phyloP scores from a whole-genome alignment of 2,329 filamentous ascomycete species.

The Botrytis fabae region DNA sequence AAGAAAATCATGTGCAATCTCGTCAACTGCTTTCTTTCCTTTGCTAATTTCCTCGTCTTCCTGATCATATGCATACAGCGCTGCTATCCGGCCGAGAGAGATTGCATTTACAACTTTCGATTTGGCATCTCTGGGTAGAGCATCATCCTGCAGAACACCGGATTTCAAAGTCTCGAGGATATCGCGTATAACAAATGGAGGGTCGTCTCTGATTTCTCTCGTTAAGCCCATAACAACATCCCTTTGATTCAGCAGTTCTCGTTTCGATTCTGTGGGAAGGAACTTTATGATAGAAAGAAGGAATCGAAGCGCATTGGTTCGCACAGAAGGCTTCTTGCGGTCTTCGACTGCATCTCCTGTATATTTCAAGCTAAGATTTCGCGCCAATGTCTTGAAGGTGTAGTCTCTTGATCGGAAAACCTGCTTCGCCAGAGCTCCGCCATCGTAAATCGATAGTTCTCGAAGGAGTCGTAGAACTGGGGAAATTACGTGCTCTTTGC shows the following conservation, averaged over 20 bases:
- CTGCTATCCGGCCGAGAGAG: constrained; percentile 70
- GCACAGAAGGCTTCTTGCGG: constrained; percentile 70
- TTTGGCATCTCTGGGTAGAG: constrained; percentile 72
- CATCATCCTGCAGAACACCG: constrained; percentile 72
- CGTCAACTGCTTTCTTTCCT: constrained; percentile 58
- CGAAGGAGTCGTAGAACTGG: constrained; percentile 82
- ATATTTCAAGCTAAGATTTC: constrained; percentile 74
- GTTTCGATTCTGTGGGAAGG: constrained; percentile 74
- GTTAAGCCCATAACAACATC: constrained; percentile 69
- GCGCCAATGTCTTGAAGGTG: constrained; percentile 76
- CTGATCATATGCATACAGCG: constrained; percentile 63
- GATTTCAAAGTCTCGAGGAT: constrained; percentile 70
- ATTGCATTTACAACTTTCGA: constrained; percentile 73
- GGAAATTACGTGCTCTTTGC: constrained; percentile 85
- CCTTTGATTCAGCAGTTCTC: constrained; percentile 76
- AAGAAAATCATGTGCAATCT: constrained; percentile 74
- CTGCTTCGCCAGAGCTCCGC: constrained; percentile 73
- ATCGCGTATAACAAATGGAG: constrained; percentile 71
- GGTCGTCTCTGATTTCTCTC: constrained; percentile 75
- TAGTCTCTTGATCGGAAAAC: constrained; percentile 77
- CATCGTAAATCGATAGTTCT: constrained; percentile 83
- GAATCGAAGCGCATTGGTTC: constrained; percentile 81
- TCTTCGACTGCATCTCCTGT: constrained; percentile 62
- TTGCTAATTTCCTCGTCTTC: constrained; percentile 48
- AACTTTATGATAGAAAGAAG: constrained; percentile 77